Conservation (phyloP, 1,139 yeast genomes). For the Hansenula sp. region DNA sequence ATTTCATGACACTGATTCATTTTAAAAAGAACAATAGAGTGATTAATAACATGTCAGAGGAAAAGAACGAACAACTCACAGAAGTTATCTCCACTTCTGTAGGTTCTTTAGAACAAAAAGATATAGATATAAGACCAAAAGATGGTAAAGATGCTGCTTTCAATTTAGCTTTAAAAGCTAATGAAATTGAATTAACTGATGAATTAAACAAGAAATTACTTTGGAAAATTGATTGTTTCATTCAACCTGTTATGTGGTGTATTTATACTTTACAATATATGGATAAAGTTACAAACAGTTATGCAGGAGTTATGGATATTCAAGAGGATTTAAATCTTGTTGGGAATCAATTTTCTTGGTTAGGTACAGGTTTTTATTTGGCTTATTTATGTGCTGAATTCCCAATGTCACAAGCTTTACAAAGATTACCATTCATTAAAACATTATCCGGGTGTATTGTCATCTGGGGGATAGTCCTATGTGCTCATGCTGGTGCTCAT, state of each 20-base stretch:
- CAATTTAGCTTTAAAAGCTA: slow-evolving; percentile 11
- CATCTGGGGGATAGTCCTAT: slow-evolving; percentile 44
- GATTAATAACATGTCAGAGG: too few relatives aligned
- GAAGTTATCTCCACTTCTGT: too few relatives aligned
- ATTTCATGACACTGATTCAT: too few relatives aligned
- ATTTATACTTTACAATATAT: slow-evolving; percentile 14
- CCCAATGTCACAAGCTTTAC: slow-evolving; percentile 47
- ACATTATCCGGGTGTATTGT: slow-evolving; percentile 33
- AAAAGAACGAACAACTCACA: too few relatives aligned
- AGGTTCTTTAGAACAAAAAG: too few relatives aligned
- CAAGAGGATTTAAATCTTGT: slow-evolving; percentile 23
- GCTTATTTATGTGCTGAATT: slow-evolving; percentile 43
- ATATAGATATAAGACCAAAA: neutral
- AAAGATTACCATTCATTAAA: slow-evolving; percentile 42
- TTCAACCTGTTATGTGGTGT: slow-evolving; percentile 17
- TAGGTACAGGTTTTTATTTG: slow-evolving; percentile 47
- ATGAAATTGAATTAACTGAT: slow-evolving; percentile 6
- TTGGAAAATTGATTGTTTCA: slow-evolving; percentile 15
- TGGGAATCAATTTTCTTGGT: slow-evolving; percentile 36
- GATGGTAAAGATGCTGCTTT: neutral
- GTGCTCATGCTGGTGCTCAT: slow-evolving; percentile 37
- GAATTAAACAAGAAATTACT: slow-evolving; percentile 14
- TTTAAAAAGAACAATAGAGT: too few relatives aligned
- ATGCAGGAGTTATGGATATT: slow-evolving; percentile 38
- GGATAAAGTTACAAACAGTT: slow-evolving; percentile 12